Percentiles rank a stretch among this genome's conserved stretches.
These are phyloP conservation scores for Grigorovia jiainica DNA, from an alignment of 805 yeast genomes.

Conservation along the genomic window DNA sequence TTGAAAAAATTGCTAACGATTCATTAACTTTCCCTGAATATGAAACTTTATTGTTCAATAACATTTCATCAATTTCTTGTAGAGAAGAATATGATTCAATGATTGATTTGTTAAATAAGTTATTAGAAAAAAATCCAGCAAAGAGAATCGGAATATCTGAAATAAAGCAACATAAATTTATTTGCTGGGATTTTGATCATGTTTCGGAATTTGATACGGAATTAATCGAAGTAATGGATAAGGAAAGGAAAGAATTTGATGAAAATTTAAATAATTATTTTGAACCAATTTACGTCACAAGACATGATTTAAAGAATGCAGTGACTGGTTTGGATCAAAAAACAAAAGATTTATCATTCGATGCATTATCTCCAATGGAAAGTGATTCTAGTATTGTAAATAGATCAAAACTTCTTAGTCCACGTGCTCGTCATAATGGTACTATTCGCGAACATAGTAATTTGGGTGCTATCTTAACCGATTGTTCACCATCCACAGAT, in stretches of 20 bases:
- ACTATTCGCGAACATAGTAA: constrained; percentile 5
- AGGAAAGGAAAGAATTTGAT: constrained; percentile 17
- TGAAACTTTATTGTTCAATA: constrained; percentile 19
- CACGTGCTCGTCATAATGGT: background rate
- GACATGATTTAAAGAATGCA: constrained; percentile 65
- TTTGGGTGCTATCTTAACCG: constrained; percentile 16
- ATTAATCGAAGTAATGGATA: constrained; percentile 13
- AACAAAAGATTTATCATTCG: constrained; percentile 33
- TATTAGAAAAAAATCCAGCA: constrained; percentile 64
- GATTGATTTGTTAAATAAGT: constrained; percentile 48
- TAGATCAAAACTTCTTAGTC: too few species aligned
- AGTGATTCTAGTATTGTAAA: background rate
- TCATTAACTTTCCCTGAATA: constrained; percentile 48
- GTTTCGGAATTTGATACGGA: constrained; percentile 8
- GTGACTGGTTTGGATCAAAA: constrained; percentile 73
- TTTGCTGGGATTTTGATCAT: constrained; percentile 34
- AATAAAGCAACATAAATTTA: constrained; percentile 72
- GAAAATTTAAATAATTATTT: constrained; percentile 20
- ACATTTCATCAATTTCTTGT: constrained; percentile 25
- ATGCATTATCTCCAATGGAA: constrained; percentile 5
- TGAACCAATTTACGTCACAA: constrained; percentile 47
- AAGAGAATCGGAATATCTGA: constrained; percentile 61
- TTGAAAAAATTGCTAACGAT: constrained; percentile 67
- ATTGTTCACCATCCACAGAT: constrained; percentile 15
- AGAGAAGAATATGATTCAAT: constrained; percentile 39